Conservation (phyloP, 768 basidiomycete genomes). For the Cystoderma amianthinum region DNA sequence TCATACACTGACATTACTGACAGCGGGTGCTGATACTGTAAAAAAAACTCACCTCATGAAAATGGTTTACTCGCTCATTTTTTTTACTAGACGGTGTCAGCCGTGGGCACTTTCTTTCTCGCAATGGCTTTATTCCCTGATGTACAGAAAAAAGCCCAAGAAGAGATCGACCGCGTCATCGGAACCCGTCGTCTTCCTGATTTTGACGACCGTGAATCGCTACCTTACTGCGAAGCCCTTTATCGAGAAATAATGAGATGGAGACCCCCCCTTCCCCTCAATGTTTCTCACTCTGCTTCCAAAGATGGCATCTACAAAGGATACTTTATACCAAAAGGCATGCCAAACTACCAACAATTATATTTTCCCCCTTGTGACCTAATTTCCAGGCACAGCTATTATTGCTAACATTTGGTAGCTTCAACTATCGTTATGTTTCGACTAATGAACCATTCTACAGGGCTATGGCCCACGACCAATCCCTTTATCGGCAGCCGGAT, state of each 20-base stretch:
- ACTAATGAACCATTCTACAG: too few species aligned
- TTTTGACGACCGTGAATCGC: neutral
- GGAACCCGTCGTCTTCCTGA: neutral
- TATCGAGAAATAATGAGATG: neutral
- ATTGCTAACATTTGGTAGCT: too few species aligned
- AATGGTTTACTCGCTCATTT: neutral
- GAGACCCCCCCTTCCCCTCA: neutral
- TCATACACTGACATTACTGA: neutral
- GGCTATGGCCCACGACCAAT: slow-evolving; percentile 24
- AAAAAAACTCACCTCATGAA: neutral
- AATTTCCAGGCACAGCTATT: too few species aligned
- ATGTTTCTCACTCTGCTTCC: neutral
- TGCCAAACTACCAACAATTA: too few species aligned
- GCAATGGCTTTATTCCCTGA: neutral
- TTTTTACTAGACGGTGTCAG: slow-evolving; percentile 7
- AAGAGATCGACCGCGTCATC: neutral
- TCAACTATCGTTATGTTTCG: too few species aligned
- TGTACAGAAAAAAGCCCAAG: neutral
- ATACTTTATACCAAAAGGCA: neutral
- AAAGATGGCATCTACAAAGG: neutral
- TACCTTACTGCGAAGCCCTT: neutral
- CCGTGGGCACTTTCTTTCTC: neutral
- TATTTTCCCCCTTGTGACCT: too few species aligned
- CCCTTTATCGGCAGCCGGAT: slow-evolving; percentile 22
- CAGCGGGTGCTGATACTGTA: slow-evolving; percentile 11